phyloP scores from a whole-genome alignment of 768 basidiomycete species.

The Hortiboletus flavorubellus region DNA sequence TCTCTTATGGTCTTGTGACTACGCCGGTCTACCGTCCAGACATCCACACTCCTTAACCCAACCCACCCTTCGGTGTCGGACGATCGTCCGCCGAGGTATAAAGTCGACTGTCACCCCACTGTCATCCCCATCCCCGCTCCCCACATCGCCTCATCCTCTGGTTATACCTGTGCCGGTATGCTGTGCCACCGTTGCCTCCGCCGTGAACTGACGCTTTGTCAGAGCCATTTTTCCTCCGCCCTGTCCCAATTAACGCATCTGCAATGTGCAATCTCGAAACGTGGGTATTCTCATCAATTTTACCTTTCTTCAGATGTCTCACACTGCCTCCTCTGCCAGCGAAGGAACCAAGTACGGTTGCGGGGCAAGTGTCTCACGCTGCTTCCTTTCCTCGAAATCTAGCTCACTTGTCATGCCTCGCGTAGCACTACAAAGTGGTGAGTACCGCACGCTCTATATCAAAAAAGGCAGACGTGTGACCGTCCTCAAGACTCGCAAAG shows the following conservation, averaged over 20 bases:
- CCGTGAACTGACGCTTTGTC: constrained; percentile 4
- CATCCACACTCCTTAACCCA: constrained; percentile 16
- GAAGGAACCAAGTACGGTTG: constrained; percentile 76
- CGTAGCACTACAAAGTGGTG: constrained; percentile 68
- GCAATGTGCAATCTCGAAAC: constrained; percentile 58
- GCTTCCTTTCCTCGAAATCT: neutral
- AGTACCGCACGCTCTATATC: constrained; percentile 34
- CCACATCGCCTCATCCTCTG: constrained; percentile 10
- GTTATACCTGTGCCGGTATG: constrained; percentile 15
- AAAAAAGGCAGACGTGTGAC: neutral
- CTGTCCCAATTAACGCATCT: constrained; percentile 9
- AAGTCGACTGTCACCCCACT: constrained; percentile 20
- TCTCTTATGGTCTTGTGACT: constrained; percentile 32
- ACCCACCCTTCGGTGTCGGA: constrained; percentile 12
- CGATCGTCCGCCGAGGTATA: constrained; percentile 28
- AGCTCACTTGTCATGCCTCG: constrained; percentile 10
- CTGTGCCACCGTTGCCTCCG: constrained; percentile 1
- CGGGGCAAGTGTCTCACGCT: constrained; percentile 42
- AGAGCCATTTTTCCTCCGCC: constrained; percentile 8
- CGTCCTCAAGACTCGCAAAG: constrained; percentile 31
- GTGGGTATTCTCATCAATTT: constrained; percentile 33
- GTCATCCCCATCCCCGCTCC: constrained; percentile 11
- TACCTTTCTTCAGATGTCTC: constrained; percentile 18
- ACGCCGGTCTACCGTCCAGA: constrained; percentile 5
- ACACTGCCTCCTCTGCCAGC: constrained; percentile 39